These are phyloP conservation scores for Candida arabinofermentans DNA, from an alignment of 805 yeast genomes.

Conservation along the genomic window DNA sequence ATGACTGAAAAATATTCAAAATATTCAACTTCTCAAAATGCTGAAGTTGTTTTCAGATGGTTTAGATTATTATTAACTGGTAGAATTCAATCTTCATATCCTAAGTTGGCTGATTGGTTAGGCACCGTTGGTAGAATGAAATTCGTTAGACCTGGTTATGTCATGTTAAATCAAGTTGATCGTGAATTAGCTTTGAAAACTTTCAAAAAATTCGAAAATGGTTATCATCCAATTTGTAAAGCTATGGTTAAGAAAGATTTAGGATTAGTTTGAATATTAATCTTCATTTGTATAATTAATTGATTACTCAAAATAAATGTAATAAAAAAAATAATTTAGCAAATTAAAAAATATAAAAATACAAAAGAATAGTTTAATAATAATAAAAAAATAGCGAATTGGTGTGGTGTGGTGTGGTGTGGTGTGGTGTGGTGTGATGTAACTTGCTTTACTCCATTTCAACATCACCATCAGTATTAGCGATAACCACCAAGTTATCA, in stretches of 20 bases:
- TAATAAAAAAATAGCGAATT: too few species aligned
- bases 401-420: too few species aligned
- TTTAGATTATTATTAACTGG: conserved; percentile 62
- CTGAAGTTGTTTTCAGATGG: conserved; percentile 81
- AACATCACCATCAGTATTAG: conserved; percentile 35
- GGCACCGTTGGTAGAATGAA: conserved; percentile 95
- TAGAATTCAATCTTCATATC: conserved; percentile 41
- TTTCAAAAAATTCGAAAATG: conserved; percentile 51
- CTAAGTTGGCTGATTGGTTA: conserved; percentile 70
- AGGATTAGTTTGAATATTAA: conserved; percentile 32
- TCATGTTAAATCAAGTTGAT: conserved; percentile 60
- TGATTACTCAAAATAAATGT: too few species aligned
- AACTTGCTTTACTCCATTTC: conserved; percentile 18
- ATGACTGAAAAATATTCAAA: conserved; percentile 34
- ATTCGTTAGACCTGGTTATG: conserved; percentile 84
- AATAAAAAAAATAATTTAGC: too few species aligned
- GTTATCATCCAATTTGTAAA: conserved; percentile 83
- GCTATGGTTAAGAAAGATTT: conserved; percentile 82
- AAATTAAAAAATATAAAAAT: too few species aligned
- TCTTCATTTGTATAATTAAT: not conserved
- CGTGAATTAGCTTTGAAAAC: conserved; percentile 61
- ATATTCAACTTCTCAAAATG: conserved; percentile 56
- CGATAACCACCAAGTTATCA: conserved; percentile 55
- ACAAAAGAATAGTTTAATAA: too few species aligned
- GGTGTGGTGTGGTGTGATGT: too few species aligned